Conservation (phyloP, 257 asterid species). For the Linaria vulgaris region DNA sequence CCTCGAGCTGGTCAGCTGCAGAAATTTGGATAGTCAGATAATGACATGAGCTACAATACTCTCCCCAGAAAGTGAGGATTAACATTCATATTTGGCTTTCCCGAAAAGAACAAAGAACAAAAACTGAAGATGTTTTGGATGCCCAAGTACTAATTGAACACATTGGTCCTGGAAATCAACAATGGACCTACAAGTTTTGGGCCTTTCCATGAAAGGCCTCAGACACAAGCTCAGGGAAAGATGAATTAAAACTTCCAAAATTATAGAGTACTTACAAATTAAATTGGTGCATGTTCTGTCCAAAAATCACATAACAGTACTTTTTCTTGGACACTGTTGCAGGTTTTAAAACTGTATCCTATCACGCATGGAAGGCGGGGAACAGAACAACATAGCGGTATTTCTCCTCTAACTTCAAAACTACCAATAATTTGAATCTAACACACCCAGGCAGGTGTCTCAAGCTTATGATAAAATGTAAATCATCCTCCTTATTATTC, state of each 20-base stretch:
- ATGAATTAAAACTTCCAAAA: neutral
- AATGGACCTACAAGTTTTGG: neutral
- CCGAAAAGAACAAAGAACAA: neutral
- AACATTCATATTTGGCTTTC: conserved; percentile 17
- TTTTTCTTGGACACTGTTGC: conserved; percentile 1
- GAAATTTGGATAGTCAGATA: conserved; percentile 32
- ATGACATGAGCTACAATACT: conserved; percentile 4
- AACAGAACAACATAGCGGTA: neutral
- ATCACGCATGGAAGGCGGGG: neutral
- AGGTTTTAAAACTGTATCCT: no score
- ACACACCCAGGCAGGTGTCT: neutral
- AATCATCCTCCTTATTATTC: neutral
- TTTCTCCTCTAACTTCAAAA: neutral
- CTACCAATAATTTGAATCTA: neutral
- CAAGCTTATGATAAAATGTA: neutral
- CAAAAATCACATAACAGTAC: neutral
- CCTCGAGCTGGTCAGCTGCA: conserved; percentile 62
- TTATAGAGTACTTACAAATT: neutral
- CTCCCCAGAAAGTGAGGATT: neutral
- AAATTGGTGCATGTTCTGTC: neutral
- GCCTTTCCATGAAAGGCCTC: neutral
- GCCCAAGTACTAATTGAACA: conserved; percentile 4
- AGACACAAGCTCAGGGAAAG: neutral
- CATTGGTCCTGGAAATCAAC: neutral
- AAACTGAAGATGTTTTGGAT: neutral